A percentile compares a stretch with the other conserved stretches of the same genome.
Conservation (phyloP, 805 yeast genomes). For the Lipomyces kockii region DNA sequence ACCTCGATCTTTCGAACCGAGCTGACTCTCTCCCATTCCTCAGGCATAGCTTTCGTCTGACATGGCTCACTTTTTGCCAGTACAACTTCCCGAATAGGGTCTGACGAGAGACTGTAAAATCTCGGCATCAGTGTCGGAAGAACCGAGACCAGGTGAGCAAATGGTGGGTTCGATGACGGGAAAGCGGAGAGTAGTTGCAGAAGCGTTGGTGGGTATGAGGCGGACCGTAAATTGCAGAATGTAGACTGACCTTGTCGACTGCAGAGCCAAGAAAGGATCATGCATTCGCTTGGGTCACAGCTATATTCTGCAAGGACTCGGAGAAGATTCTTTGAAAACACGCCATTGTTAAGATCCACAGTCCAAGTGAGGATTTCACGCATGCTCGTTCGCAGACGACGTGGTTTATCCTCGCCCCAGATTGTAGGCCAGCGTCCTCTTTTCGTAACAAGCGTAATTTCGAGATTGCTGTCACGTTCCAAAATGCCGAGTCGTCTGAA, state of each 20-base stretch:
- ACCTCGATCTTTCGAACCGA: conserved; percentile 34
- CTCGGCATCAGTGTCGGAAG: conserved; percentile 77
- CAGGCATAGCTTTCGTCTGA: not conserved
- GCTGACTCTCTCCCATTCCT: not conserved
- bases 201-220: conserved; percentile 49
- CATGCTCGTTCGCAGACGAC: conserved; percentile 28
- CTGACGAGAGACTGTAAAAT: conserved; percentile 74
- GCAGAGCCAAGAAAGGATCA: conserved; percentile 37
- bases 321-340: conserved; percentile 37
- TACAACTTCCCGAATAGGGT: conserved; percentile 48
- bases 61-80: not conserved
- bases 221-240: conserved; percentile 36
- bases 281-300: conserved; percentile 27
- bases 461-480: conserved; percentile 16
- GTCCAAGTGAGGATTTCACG: conserved; percentile 41
- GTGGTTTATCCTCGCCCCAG: conserved; percentile 40
- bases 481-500: conserved; percentile 26
- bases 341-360: conserved; percentile 37
- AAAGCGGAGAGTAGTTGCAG: conserved; percentile 77
- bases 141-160: conserved; percentile 65
- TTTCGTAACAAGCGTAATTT: conserved; percentile 28
- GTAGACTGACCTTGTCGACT: conserved; percentile 38
- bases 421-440: conserved; percentile 43
- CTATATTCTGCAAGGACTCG: conserved; percentile 37
- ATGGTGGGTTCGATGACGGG: conserved; percentile 65